Base-by-base conservation (phyloP, 2,329 filamentous ascomycete species). In the Sporothrix luriei region DNA sequence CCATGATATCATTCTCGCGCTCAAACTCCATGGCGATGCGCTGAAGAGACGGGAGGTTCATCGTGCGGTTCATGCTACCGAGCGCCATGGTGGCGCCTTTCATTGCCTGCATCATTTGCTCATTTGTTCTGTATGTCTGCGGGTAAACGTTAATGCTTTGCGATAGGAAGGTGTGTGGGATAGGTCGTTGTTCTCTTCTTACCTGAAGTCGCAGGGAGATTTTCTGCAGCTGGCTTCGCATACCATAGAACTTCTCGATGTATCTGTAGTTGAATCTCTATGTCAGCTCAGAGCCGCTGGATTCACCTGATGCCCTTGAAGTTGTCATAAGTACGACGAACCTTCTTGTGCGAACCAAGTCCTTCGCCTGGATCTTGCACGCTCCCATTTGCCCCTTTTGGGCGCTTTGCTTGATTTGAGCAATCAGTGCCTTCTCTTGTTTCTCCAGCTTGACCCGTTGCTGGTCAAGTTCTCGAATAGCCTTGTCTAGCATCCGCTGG, bases 21-120 rank as follows among this genome's bases (percentile, higher is more conserved):
- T 99, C 95, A 76, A 99, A 99, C 77, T 99, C 95, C 94, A 97
- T 97, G 24, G 95, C 94, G 78, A 99, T 99, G 70, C 94, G 89
- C 79, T 98, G 94, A 46, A 99, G 84, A 21, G 93, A 93, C 0
- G 95, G 95, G 2, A 99, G 88, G 78, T 99, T 98, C 94, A 98
- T 98, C 73, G 92, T 92, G 73, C 91, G 87, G 80, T 99, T 99
- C 95, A 99, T 99, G 82, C 91, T 96, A 68, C 94, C 93, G 9
- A 99, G 84, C 2, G 97, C 90, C 80, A 90, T 89, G 1, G 95
- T 98, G 4, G 95, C 95, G 46, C 95, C 95, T 81, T 97, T 99
- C 95, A 99, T 98, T 10, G 94, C 95, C 80, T 97, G 93, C 94
- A 97, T 97, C 95, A 99, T 99, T 81, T 98, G 94, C 80, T 99